Evolutionary conservation across 2,329 filamentous ascomycete species (phyloP), one percentile per base, ranked within the genome.

Genomic region (Seiridium cupressi): DNA sequence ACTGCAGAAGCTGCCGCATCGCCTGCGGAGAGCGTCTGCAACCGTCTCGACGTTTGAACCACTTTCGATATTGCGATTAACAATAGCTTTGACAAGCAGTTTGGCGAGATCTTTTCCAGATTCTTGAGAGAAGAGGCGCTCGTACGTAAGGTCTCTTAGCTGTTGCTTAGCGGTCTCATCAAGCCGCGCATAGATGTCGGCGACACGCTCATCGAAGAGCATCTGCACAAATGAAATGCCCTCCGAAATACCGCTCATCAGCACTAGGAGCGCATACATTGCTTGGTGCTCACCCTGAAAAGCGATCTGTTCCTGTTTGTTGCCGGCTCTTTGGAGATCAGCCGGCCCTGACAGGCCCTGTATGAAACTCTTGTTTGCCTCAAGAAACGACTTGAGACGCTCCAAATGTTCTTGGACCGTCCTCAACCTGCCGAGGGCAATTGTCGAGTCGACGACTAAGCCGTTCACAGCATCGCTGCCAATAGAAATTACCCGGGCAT

Each of bases 11-110:
- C 91, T 97, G 63, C 95, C 96, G 68, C 95, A 99, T 68, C 93
- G 87, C 67, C 95, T 85, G 51, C 95, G 86, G 55, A 99, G 79
- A n/a, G 93, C 92, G 74, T 99, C 95, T 0, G 95, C 94, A 32
- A 99, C 93, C 0, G 93, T 97, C 76, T 99, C 96, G 26, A 99
- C 94, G 64, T 98, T 99, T 4, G 93, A 94, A 8, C 96, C 95
- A 69, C 92, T 97, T 60, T 94, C 91, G 68, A 99, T 99, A 73
- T 97, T 99, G 69, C 93, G 89, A 74, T 98, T 98, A 58, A 99
- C 95, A 69, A 99, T 98, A 0, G 94, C 93, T 74, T 98, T 99
- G 60, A 99, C 95, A 1, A 99, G 82, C 59, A 97, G 85, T 74
- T 97, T 97, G 3, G 94, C 96, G 32, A 98, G 84, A 9, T 97